These are phyloP conservation scores for Candida oleophila DNA, from an alignment of 805 yeast genomes.

Conservation along the genomic window DNA sequence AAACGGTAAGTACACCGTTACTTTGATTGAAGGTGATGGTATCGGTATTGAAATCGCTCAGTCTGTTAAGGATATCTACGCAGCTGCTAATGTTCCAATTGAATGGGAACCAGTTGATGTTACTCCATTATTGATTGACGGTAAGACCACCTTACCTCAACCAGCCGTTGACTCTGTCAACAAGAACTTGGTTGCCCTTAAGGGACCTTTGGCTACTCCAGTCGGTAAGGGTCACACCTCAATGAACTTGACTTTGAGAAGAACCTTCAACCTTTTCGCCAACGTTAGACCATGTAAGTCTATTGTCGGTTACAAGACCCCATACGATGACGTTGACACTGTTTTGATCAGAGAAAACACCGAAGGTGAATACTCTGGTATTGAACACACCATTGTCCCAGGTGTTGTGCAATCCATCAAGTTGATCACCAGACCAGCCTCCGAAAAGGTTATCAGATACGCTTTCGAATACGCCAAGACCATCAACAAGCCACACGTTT, in stretches of 20 bases:
- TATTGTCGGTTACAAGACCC: conserved; percentile 90
- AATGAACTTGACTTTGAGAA: conserved; percentile 93
- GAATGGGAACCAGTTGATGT: conserved; percentile 75
- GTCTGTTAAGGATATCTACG: conserved; percentile 87
- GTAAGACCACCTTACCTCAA: conserved; percentile 54
- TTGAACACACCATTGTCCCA: conserved; percentile 96
- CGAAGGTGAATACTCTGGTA: conserved; percentile 98
- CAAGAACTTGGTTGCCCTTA: conserved; percentile 95
- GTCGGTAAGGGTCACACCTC: conserved; percentile 76
- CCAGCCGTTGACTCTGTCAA: conserved; percentile 85
- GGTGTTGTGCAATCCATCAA: conserved; percentile 98
- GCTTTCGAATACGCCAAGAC: conserved; percentile 95
- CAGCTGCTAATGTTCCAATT: conserved; percentile 83
- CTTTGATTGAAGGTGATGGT: conserved; percentile 98
- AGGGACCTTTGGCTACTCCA: conserved; percentile 94
- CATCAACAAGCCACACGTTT: conserved; percentile 80
- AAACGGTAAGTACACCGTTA: conserved; percentile 87
- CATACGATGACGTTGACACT: conserved; percentile 84
- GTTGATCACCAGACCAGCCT: conserved; percentile 93
- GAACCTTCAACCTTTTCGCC: conserved; percentile 93
- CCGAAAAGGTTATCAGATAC: conserved; percentile 94
- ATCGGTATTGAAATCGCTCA: conserved; percentile 94
- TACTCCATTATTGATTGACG: conserved; percentile 48
- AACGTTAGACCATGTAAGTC: conserved; percentile 91
- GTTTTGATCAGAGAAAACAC: conserved; percentile 98